Conservation (phyloP, 169 alveolate species). For the Cryptosporidium tyzzeri region DNA sequence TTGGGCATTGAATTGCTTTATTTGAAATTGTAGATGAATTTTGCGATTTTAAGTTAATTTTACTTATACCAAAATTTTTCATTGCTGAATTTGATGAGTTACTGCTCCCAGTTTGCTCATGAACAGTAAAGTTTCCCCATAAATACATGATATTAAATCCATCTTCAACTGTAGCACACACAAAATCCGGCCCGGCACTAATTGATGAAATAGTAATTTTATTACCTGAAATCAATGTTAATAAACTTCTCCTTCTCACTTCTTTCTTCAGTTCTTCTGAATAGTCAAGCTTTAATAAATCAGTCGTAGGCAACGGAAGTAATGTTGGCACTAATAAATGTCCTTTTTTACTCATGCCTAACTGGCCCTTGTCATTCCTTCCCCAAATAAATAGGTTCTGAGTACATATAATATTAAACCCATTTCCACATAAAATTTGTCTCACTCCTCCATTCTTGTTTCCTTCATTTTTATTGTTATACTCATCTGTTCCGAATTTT, state of each 20-base stretch:
- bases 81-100: slow-evolving; percentile 23
- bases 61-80: slow-evolving; percentile 22
- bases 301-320: slow-evolving; percentile 52
- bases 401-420: slow-evolving; percentile 66
- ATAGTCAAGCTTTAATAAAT: slow-evolving; percentile 40
- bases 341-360: slow-evolving; percentile 51
- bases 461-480: neutral
- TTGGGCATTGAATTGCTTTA: slow-evolving; percentile 72
- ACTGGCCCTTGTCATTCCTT: slow-evolving; percentile 72
- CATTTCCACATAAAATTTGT: slow-evolving; percentile 71
- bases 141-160: slow-evolving; percentile 72
- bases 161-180: slow-evolving; percentile 67
- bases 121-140: slow-evolving; percentile 68
- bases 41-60: slow-evolving; percentile 47
- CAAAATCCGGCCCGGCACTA: slow-evolving; percentile 75
- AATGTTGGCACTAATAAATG: slow-evolving; percentile 54
- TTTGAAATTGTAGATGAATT: slow-evolving; percentile 10
- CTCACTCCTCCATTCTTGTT: slow-evolving; percentile 66
- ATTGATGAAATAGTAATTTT: slow-evolving; percentile 61
- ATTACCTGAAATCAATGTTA: slow-evolving; percentile 54
- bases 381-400: slow-evolving; percentile 68
- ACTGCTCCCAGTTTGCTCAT: slow-evolving; percentile 22
- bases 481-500: neutral
- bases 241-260: slow-evolving; percentile 68
- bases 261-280: slow-evolving; percentile 55